Percentiles rank a stretch among this genome's conserved stretches.
Conservation (phyloP, 352 stramenopile genomes). For the Achlya hypogyna region DNA sequence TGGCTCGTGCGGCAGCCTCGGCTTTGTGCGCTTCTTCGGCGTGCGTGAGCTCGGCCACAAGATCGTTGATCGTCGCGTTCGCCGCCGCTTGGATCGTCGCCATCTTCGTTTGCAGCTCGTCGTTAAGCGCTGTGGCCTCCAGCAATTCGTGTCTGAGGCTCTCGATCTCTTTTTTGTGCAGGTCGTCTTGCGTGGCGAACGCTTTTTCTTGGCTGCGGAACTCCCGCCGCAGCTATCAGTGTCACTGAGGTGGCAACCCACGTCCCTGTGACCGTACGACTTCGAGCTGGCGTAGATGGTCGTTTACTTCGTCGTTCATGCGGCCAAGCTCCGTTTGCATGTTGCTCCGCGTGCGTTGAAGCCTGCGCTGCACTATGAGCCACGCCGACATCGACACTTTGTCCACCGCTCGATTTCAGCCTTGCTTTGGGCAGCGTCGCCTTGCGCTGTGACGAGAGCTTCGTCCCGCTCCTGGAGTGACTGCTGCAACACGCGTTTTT, state of each 20-base stretch:
- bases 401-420: conserved; percentile 27
- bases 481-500: conserved; percentile 25
- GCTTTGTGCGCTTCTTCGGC: conserved; percentile 44
- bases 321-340: conserved; percentile 51
- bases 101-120: conserved; percentile 60
- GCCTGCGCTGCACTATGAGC: conserved; percentile 1
- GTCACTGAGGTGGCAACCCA: neutral
- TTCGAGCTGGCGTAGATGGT: conserved; percentile 50
- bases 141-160: conserved; percentile 30
- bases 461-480: conserved; percentile 31
- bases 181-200: conserved; percentile 33
- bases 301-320: conserved; percentile 42
- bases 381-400: neutral
- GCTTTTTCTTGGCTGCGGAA: conserved; percentile 35
- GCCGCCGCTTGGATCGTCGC: conserved; percentile 58
- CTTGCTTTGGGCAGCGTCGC: conserved; percentile 25
- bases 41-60: conserved; percentile 48
- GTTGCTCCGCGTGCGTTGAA: conserved; percentile 31
- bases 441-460: conserved; percentile 20
- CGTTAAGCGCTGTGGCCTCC: conserved; percentile 31
- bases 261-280: conserved; percentile 22
- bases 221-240: conserved; percentile 29
- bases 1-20: conserved; percentile 40
- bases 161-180: conserved; percentile 40
- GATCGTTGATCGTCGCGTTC: conserved; percentile 71